Evolutionary conservation across 345 rosid genomes (phyloP).

Genomic region (Boechera stricta): DNA sequence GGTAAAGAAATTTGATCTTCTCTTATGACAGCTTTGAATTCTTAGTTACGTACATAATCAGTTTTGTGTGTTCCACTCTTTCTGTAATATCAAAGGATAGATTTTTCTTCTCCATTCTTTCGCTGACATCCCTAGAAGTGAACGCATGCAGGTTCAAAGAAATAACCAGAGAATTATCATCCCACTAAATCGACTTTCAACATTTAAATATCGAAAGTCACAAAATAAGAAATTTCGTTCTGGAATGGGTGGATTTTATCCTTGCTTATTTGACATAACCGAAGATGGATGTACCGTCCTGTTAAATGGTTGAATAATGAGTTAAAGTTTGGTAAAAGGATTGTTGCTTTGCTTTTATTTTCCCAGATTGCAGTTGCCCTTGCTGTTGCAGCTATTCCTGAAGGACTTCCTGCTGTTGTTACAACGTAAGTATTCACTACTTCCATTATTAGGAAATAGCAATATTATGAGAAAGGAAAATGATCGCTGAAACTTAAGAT

Average conservation of each 20-base stretch:
- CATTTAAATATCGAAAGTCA: constrained; percentile 23
- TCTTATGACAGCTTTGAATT: constrained; percentile 21
- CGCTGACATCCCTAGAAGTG: constrained; percentile 19
- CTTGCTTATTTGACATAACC: constrained; percentile 11
- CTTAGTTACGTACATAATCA: constrained; percentile 8
- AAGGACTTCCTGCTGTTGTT: constrained; percentile 99
- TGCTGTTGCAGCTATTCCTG: constrained; percentile 99
- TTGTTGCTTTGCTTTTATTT: constrained; percentile 48
- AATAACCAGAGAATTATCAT: constrained; percentile 10
- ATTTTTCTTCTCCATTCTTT: constrained; percentile 23
- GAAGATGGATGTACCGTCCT: background rate
- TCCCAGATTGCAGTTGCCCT: constrained; percentile 98
- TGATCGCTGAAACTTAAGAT: constrained; percentile 26
- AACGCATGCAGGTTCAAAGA: constrained; percentile 9
- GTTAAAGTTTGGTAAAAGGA: constrained; percentile 31
- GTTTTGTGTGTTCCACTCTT: constrained; percentile 24
- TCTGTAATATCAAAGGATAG: constrained; percentile 24
- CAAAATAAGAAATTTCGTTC: constrained; percentile 3
- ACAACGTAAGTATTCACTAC: constrained; percentile 77
- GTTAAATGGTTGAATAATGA: constrained; percentile 12
- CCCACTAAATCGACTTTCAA: constrained; percentile 10
- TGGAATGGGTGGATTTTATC: background rate
- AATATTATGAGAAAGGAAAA: constrained; percentile 20
- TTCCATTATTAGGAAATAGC: constrained; percentile 23
- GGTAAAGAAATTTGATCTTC: constrained; percentile 53